phyloP scores from a whole-genome alignment of 345 rosid species.

The Euclidium syriacum region DNA sequence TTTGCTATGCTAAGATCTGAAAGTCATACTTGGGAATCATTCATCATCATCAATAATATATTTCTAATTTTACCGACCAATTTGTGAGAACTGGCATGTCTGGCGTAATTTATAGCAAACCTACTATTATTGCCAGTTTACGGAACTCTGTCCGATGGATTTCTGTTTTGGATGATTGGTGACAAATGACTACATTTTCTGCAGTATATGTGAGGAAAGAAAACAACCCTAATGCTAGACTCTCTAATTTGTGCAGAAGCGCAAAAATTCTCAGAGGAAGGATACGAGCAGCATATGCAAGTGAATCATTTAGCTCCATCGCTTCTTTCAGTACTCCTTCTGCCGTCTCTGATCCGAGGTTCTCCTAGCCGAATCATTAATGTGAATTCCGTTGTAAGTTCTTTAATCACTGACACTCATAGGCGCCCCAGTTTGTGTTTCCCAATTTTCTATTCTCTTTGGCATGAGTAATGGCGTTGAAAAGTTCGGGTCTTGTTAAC shows the following conservation, averaged over 20 bases:
- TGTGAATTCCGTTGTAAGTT: slow-evolving; percentile 95
- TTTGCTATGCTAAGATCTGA: not conserved
- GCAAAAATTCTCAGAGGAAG: slow-evolving; percentile 85
- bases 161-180: not conserved
- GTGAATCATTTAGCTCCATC: slow-evolving; percentile 98
- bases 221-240: slow-evolving; percentile 12
- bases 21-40: not conserved
- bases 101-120: not conserved
- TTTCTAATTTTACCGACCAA: not conserved
- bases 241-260: slow-evolving; percentile 43
- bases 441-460: slow-evolving; percentile 2
- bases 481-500: not conserved
- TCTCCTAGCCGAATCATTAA: slow-evolving; percentile 92
- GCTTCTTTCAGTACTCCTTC: slow-evolving; percentile 71
- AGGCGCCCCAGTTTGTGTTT: not conserved
- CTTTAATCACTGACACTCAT: slow-evolving; percentile 1
- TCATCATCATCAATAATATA: not conserved
- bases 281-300: slow-evolving; percentile 94
- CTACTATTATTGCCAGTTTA: not conserved
- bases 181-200: not conserved
- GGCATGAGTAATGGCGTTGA: not conserved
- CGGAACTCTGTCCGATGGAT: not conserved
- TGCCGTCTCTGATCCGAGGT: slow-evolving; percentile 90
- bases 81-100: not conserved
- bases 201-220: not conserved